These are phyloP conservation scores for Basidiobolus meristosporus DNA, from an alignment of 371 early-diverging fungal genomes.

Conservation along the genomic window DNA sequence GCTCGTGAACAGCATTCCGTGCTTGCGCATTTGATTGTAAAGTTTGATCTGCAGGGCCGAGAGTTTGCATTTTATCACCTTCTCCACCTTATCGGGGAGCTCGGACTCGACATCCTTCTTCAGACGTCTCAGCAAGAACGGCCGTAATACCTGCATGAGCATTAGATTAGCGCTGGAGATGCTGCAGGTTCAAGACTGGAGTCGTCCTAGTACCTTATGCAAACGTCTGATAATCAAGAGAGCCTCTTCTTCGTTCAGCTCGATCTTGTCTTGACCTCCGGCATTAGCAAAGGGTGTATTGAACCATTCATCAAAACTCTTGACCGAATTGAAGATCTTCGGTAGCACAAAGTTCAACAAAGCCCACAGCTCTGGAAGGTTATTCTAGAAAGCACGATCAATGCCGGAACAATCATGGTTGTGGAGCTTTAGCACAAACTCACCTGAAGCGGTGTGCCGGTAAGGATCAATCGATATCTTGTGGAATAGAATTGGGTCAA, in stretches of 20 bases:
- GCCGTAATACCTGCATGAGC: slow-evolving; percentile 38
- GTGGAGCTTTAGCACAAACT: too few relatives aligned
- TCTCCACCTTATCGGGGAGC: slow-evolving; percentile 67
- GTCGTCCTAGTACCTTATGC: slow-evolving; percentile 56
- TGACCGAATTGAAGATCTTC: slow-evolving; percentile 88
- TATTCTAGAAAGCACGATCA: too few relatives aligned
- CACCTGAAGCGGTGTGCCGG: slow-evolving; percentile 98
- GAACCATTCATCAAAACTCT: slow-evolving; percentile 97
- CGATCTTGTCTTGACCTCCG: slow-evolving; percentile 73
- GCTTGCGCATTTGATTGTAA: slow-evolving; percentile 66
- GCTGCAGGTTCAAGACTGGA: not conserved
- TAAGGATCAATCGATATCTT: slow-evolving; percentile 89
- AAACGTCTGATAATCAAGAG: slow-evolving; percentile 91
- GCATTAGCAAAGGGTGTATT: slow-evolving; percentile 82
- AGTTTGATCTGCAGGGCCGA: slow-evolving; percentile 69
- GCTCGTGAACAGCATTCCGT: slow-evolving; percentile 49
- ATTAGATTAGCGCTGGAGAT: not conserved
- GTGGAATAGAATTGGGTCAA: slow-evolving; percentile 71
- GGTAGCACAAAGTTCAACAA: slow-evolving; percentile 96
- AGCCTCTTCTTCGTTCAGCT: slow-evolving; percentile 93
- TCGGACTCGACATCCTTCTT: slow-evolving; percentile 76
- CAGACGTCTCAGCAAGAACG: slow-evolving; percentile 74
- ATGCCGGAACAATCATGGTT: too few relatives aligned
- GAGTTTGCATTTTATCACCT: slow-evolving; percentile 54
- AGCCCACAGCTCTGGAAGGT: slow-evolving; percentile 96